Base-by-base conservation (phyloP, 202 grass and related monocot species). In the Carex arenaria region DNA sequence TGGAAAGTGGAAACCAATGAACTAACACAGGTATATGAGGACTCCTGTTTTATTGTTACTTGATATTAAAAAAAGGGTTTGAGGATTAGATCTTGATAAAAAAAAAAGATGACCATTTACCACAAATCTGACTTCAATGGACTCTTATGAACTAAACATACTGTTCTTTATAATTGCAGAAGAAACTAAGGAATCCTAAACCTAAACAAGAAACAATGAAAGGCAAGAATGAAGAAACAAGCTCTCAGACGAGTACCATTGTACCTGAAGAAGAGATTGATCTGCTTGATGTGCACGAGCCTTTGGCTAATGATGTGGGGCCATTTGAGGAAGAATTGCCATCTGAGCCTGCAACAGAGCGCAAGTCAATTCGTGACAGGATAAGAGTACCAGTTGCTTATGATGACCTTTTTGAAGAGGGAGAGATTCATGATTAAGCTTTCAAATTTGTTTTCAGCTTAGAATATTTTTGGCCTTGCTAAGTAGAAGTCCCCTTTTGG, bases 401-500 rank as follows among this genome's bases (percentile, higher is more conserved):
- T 83, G 93, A 92, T 79, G 91, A 99, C 84, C 86, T 95, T 66
- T 92, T 94, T 45, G 96, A 99, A 86, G 96, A 94, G 45, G 96
- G 96, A 54, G 96, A 95, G 89, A 88, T 99, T 87, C 88, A 89
- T 1, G 86, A 95, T 87, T 84, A 62, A 84, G 32, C 20, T 74
- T 55, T 67, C 0, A 54, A 69, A 22, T 36, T 79, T 82, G 0
- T 53, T 82, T 66, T 69, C 28, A 54, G 61, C 11, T 38, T 40
- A 53, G 64, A 69, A 67, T 38, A 54, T 82, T 34, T 53, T 53
- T 82, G 19, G 5, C 13, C 63, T 13, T 52, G 49, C 45, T 51
- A 17, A 60, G 38, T 81, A 52, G 12, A 51, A 66, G 57, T 62
- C 13, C 59, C 7, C 32, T 65, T 52, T 81, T 47, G 79, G 62